Evolutionary conservation across 83 land plant genomes (phyloP), one percentile per base, ranked within the genome.

Genomic region (Picea abies): DNA sequence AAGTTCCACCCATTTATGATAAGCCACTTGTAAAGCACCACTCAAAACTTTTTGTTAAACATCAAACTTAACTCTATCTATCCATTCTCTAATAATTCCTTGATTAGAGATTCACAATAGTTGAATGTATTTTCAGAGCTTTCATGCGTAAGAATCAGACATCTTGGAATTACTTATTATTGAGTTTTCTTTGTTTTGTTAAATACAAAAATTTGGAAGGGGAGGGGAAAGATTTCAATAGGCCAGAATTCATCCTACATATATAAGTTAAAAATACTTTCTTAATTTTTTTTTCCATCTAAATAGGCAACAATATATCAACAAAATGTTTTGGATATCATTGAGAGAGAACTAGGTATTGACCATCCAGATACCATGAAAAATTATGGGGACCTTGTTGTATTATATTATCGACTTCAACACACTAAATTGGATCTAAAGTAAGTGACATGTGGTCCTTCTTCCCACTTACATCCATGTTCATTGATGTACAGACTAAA

Each of bases 281-380:
- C 78, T 49, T 47, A 75, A 75, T 15, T 75, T 56, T 12, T 75
- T 75, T n/a, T 75, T 47, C 19, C 26, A 47, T 41, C 49, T 49
- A 16, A 75, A 75, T 79, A 95, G 98, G 98, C 98, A 68, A 94
- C 95, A 20, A 92, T 96, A 77, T 96, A 96, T 85, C 98, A 96
- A 75, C 98, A 96, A 52, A 96, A 96, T 84, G 98, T 97, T 79
- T 84, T 96, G 84, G 98, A 96, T 83, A 96, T 96, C 63, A 96
- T 94, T 85, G 98, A 96, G 89, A 90, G 97, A 58, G 98, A 96
- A 81, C 94, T 96, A 64, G 98, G 98, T 10, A 90, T 96, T 72
- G 98, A 96, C 81, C 98, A 96, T 83, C 98, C 98, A 6, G 98
- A 96, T 83, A 96, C 98, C 5, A 96, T 96, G 95, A 96, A 96